A percentile compares a stretch with the other conserved stretches of the same genome.
Conservation (phyloP, 106 monocot genomes). For the Ottelia alismoides region DNA sequence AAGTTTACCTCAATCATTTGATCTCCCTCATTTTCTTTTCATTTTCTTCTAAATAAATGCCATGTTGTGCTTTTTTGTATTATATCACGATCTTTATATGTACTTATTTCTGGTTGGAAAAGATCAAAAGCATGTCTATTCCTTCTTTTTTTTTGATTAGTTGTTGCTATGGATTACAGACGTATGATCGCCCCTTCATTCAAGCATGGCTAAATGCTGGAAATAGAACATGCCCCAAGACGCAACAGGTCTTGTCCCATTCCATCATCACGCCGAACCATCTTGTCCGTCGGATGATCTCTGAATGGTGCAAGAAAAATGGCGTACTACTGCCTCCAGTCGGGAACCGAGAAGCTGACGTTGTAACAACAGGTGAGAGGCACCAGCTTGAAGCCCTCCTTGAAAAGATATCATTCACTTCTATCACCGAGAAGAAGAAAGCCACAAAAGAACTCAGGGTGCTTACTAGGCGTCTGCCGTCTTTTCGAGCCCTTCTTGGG, state of each 20-base stretch:
- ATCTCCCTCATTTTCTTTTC: too few species aligned
- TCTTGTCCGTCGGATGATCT: conserved; percentile 49
- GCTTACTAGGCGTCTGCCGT: conserved; percentile 38
- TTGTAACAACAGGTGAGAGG: conserved; percentile 30
- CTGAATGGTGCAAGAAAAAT: conserved; percentile 57
- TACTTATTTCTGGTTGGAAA: too few species aligned
- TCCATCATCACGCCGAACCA: conserved; percentile 38
- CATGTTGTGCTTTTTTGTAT: too few species aligned
- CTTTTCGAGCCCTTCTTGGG: conserved; percentile 54
- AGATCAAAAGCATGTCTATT: too few species aligned
- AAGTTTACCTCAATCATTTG: too few species aligned
- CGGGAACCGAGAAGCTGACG: conserved; percentile 9
- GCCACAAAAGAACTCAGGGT: conserved; percentile 64
- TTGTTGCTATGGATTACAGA: too few species aligned
- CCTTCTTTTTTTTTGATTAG: too few species aligned
- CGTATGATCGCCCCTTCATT: conserved; percentile 68
- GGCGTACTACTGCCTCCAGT: conserved; percentile 21
- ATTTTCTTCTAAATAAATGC: too few species aligned
- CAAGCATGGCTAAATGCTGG: conserved; percentile 76
- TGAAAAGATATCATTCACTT: conserved; percentile 28
- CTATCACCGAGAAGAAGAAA: conserved; percentile 20
- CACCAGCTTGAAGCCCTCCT: conserved; percentile 27
- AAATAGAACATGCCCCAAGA: conserved; percentile 63
- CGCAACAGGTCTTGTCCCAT: conserved; percentile 55
- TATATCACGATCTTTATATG: too few species aligned